A percentile compares a stretch with the other conserved stretches of the same genome.
Conservation (phyloP, 148 eudicot genomes). For the Fallopia convolvulus region DNA sequence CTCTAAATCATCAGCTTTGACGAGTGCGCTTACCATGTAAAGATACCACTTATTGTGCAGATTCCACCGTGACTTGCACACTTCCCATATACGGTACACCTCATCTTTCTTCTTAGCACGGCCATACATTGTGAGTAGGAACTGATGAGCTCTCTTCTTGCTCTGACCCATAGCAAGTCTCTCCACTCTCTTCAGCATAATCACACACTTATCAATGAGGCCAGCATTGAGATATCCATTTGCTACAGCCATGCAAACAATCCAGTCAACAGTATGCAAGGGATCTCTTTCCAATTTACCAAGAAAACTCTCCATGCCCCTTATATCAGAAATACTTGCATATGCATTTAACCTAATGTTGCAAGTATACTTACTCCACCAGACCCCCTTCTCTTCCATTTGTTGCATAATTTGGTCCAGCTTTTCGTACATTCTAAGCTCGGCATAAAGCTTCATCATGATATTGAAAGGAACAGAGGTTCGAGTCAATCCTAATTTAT, state of each 20-base stretch:
- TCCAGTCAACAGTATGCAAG: constrained; percentile 14
- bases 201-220: constrained; percentile 18
- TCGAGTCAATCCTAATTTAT: constrained; percentile 12
- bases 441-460: constrained; percentile 33
- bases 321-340: constrained; percentile 19
- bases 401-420: constrained; percentile 27
- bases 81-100: constrained; percentile 30
- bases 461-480: constrained; percentile 20
- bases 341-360: constrained; percentile 27
- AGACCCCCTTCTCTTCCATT: constrained; percentile 29
- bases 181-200: constrained; percentile 30
- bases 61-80: constrained; percentile 20
- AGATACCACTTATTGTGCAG: constrained; percentile 22
- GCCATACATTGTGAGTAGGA: constrained; percentile 25
- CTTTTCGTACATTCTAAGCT: constrained; percentile 24
- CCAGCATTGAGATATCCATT: constrained; percentile 33
- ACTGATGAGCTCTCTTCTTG: constrained; percentile 25
- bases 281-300: constrained; percentile 35
- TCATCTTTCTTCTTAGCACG: constrained; percentile 29
- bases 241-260: constrained; percentile 23
- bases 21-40: constrained; percentile 28
- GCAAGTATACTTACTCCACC: constrained; percentile 18
- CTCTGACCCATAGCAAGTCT: constrained; percentile 11
- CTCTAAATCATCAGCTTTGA: constrained; percentile 33
- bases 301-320: constrained; percentile 31